Conservation (phyloP, 2,329 filamentous ascomycete species). For the Fusarium multiceps region DNA sequence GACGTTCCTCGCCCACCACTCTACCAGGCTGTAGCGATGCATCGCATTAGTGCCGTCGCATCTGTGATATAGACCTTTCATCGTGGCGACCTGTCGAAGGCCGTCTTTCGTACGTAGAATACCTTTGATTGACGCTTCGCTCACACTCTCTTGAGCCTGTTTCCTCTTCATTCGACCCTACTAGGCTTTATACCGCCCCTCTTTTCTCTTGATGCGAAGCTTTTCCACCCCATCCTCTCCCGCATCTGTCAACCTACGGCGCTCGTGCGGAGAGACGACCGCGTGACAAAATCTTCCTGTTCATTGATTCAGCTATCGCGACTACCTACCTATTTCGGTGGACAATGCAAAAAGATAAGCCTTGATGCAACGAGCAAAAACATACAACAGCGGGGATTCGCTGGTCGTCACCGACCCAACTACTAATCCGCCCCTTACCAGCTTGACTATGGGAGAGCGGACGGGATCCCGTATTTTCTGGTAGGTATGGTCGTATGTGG, state of each 20-base stretch:
- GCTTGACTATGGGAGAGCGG: background rate
- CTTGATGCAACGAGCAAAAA: background rate
- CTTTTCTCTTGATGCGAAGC: too few relatives aligned
- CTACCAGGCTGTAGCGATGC: background rate
- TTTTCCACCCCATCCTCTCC: fast-evolving
- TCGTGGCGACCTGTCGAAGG: background rate
- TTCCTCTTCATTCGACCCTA: too few relatives aligned
- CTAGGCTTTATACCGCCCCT: background rate
- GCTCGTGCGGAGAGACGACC: too few relatives aligned
- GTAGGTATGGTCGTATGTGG: background rate
- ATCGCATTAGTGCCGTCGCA: background rate
- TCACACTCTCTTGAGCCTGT: background rate
- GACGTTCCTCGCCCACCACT: too few relatives aligned
- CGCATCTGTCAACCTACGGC: too few relatives aligned
- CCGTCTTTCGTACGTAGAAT: fast-evolving
- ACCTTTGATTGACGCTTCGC: fast-evolving
- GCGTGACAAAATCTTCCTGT: background rate
- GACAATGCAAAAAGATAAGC: background rate
- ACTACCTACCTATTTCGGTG: too few relatives aligned
- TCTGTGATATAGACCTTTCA: background rate
- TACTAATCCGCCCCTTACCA: background rate
- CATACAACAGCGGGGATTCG: background rate
- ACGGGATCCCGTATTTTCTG: background rate
- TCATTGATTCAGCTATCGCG: too few relatives aligned
- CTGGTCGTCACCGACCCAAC: too few relatives aligned